Evolutionary conservation across 1,284 basidiomycete species (phyloP), one percentile per base, ranked within the genome.

Genomic region (Uromyces viciae-fabae): DNA sequence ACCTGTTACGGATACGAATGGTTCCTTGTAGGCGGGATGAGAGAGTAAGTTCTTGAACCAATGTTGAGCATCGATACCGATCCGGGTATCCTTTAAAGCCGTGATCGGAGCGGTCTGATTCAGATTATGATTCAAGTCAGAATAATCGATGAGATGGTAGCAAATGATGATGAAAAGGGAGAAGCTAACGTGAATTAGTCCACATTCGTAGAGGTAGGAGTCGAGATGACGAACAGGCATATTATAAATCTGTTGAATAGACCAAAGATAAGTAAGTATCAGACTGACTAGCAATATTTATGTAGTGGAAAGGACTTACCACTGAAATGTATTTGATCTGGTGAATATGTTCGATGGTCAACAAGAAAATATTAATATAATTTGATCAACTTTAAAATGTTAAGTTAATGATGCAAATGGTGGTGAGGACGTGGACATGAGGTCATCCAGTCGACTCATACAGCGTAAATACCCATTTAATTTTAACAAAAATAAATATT

Each of bases 11-110:
- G 95, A 93, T 17, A 98, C 90, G 56, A 97, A 90, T 11, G 95
- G 93, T 87, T 99, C 95, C 58, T 93, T 90, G 17, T 88, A 87
- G 9, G 91, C 89, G 0, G 93, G 90, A 82, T 89, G 90, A 81
- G 94, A 91, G 38, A 92, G 91, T 82, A 99, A 89, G 78, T 90
- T 89, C 75, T 91, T 90, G 66, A 99, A 89, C 87, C 98, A 99
- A 87, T 93, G 91, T 19, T 93, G 91, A 8, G 95, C 94, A 89
- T 99, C 97, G 86, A 99, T 98, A 69, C 96, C 96, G 38, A 99
- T 91, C 75, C 97, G 92, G 75, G 95, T 94, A 86, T 97, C 94
- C 68, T 93, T 90, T 76, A 99, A 89, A 7, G 92, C 90, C 82
- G 90, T 91, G 77, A 99, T 90, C 36, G 94, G 91, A 75, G 92